Base-by-base conservation (phyloP, 208 protist genomes). In the Porcisia hertigi region DNA sequence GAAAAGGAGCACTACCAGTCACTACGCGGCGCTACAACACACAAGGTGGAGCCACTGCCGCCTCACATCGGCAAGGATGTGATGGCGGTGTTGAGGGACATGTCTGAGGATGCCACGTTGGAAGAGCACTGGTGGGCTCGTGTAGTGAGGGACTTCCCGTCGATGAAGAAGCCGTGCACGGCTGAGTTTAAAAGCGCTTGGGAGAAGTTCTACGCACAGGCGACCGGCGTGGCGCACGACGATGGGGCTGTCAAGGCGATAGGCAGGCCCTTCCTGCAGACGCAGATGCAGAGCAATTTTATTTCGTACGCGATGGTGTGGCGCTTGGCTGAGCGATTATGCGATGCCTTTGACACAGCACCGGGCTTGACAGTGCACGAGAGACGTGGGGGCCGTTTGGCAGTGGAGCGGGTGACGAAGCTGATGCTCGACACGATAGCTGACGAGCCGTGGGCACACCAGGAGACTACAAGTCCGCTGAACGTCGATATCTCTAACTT, bases 341-440 rank as follows among this genome's bases (percentile, higher is more conserved):
- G 79, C 59, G 86, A 93, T 60, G 85, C 89, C 53, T 75, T 97
- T 34, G 89, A 85, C 25, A 62, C 52, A 8, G 74, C 78, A 12
- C 83, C 86, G 53, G 53, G 73, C n/a, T 72, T 75, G 54, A 82
- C 79, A 6, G 71, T 59, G 47, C 88, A 95, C 65, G 89, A 91
- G 80, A 80, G 77, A 39, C 88, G 86, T 59, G 73, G 81, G 0
- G 85, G 86, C 9, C 83, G 89, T 34, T 70, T 87, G n/a, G 88
- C 74, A 34, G 81, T 93, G 64, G 94, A 97, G 87, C 90, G 90
- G 3, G 88, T 97, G 65, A 96, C 94, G 34, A 97, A 96, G 75
- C 82, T 96, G 47, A 88, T 92, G 87, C 82, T 96, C 16, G 91
- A 97, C 80, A 97, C 94, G 34, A 88, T 97, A 69, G 91, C 86